phyloP scores from a whole-genome alignment of 2,329 filamentous ascomycete species.

The Colletotrichum incanum region DNA sequence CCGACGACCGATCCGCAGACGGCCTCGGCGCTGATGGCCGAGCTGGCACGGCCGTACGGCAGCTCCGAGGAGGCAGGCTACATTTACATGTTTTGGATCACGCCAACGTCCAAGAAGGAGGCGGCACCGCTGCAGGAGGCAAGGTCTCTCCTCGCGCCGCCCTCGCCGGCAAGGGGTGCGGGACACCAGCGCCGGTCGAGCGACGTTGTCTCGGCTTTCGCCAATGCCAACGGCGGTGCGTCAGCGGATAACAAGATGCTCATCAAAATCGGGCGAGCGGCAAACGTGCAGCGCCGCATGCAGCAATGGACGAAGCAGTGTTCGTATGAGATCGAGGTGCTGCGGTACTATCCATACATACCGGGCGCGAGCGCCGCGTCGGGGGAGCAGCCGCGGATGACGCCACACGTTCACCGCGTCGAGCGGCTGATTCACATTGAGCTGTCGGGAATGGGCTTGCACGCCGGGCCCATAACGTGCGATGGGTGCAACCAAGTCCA shows the following conservation, averaged over 20 bases:
- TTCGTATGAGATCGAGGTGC: constrained; percentile 87
- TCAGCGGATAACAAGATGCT: constrained; percentile 72
- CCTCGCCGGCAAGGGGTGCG: constrained; percentile 54
- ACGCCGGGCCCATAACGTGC: constrained; percentile 73
- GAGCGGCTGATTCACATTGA: constrained; percentile 94
- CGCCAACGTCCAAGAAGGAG: constrained; percentile 72
- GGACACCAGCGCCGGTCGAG: constrained; percentile 64
- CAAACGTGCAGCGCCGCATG: constrained; percentile 91
- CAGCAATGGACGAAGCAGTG: constrained; percentile 96
- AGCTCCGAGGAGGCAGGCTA: constrained; percentile 87
- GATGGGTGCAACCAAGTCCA: constrained; percentile 87
- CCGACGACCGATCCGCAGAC: constrained; percentile 76
- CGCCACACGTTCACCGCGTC: constrained; percentile 88
- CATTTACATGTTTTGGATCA: constrained; percentile 99
- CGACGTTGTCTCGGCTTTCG: constrained; percentile 69
- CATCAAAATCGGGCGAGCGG: constrained; percentile 77
- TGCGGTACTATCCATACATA: constrained; percentile 92
- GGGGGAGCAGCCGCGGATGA: constrained; percentile 72
- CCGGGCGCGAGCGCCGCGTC: constrained; percentile 54
- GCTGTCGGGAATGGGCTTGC: constrained; percentile 74
- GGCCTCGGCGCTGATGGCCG: constrained; percentile 79
- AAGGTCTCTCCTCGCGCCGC: constrained; percentile 71
- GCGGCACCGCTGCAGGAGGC: constrained; percentile 72
- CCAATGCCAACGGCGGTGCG: constrained; percentile 50
- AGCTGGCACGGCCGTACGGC: constrained; percentile 78